phyloP scores from a whole-genome alignment of 192 early-diverging fungal species.

The Thamnidium elegans region DNA sequence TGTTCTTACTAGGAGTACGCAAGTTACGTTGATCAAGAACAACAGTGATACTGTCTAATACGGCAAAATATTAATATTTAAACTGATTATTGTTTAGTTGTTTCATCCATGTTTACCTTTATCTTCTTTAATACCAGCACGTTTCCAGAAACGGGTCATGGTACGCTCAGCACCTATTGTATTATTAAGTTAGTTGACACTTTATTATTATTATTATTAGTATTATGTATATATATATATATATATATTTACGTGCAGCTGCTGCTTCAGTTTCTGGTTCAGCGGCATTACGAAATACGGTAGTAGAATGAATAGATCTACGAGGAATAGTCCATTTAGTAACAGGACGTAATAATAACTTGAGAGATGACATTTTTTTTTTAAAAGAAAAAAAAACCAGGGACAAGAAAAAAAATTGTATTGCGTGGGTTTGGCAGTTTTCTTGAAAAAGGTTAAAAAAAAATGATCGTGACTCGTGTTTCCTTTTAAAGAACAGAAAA shows the following conservation, averaged over 20 bases:
- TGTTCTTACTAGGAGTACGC: constrained; percentile 78
- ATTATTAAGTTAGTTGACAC: neutral
- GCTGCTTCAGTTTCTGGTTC: constrained; percentile 10
- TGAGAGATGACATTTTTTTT: neutral
- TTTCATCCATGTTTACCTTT: neutral
- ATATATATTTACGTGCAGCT: constrained; percentile 8
- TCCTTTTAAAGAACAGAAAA: neutral
- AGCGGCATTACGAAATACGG: neutral
- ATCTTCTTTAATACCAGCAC: constrained; percentile 43
- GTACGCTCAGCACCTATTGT: constrained; percentile 46
- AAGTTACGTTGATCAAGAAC: constrained; percentile 77
- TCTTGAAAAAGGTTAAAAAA: too few relatives aligned
- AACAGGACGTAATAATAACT: constrained; percentile 5
- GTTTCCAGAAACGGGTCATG: constrained; percentile 63
- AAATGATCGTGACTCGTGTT: too few relatives aligned
- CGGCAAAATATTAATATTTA: neutral
- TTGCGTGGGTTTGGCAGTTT: neutral
- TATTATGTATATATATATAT: neutral
- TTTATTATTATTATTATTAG: neutral
- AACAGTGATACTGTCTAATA: constrained; percentile 34
- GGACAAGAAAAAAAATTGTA: constrained; percentile 3
- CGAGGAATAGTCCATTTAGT: neutral
- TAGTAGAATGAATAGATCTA: constrained; percentile 6
- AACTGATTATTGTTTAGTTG: neutral
- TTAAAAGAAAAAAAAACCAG: neutral